phyloP scores from a whole-genome alignment of 805 yeast species.

The Spathaspora girioi region DNA sequence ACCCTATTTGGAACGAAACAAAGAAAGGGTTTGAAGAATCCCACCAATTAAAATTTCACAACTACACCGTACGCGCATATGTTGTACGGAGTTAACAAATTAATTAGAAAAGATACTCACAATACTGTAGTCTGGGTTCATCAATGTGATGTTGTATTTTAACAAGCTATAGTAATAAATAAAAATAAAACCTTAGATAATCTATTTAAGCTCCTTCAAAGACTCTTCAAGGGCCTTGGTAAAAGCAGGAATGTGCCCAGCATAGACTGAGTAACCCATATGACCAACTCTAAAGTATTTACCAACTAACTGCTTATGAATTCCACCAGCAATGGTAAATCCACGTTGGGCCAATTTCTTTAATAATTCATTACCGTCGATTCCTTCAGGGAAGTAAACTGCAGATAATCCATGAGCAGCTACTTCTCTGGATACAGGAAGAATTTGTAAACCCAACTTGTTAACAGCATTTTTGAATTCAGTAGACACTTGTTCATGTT shows the following conservation, averaged over 20 bases:
- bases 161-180: too few relatives aligned
- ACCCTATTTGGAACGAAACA: too few relatives aligned
- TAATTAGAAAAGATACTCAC: too few relatives aligned
- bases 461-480: constrained; percentile 59
- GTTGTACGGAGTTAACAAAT: too few relatives aligned
- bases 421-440: constrained; percentile 52
- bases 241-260: constrained; percentile 37
- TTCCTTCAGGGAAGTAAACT: constrained; percentile 72
- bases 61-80: too few relatives aligned
- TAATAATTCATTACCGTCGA: constrained; percentile 66
- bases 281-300: constrained; percentile 93
- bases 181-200: not conserved
- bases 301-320: constrained; percentile 73
- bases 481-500: constrained; percentile 60
- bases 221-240: constrained; percentile 31
- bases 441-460: constrained; percentile 62
- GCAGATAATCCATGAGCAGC: constrained; percentile 91
- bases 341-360: constrained; percentile 57
- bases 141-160: too few relatives aligned
- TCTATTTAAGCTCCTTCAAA: constrained; percentile 17
- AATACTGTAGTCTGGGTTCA: too few relatives aligned
- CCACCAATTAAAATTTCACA: too few relatives aligned
- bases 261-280: constrained; percentile 77
- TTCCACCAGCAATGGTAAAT: constrained; percentile 84
- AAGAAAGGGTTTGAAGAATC: too few relatives aligned